Evolutionary conservation across 116 monocot species (phyloP), one percentile per base, ranked within the genome.

Genomic region (Thalassia testudinum): DNA sequence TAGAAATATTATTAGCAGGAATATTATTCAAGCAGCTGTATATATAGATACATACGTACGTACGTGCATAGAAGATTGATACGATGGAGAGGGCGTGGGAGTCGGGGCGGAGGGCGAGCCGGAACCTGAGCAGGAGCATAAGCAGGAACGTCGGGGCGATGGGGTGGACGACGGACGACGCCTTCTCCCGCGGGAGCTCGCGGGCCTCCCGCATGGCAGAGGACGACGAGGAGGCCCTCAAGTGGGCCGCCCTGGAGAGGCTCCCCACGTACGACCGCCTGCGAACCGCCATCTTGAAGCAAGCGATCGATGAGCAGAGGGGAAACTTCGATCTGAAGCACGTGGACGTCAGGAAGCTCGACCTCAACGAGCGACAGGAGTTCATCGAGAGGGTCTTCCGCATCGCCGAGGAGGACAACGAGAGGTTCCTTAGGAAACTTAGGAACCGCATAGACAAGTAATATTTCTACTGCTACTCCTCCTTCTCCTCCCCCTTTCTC

Each of bases 171-270:
- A 51, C 50, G 42, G 74, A 78, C 18, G 75, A 72, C 38, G 82
- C 65, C 13, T 78, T 77, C 68, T 23, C 62, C 34, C 27, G 62
- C 16, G 24, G 49, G 54, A 56, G 61, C 23, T 7, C 21, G 13
- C n/a, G 59, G 27, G 16, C 43, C 16, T 17, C 47, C 14, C 56
- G 61, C 17, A n/a, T 50, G 15, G 62, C 26, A 2, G 69, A 77
- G 19, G 86, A 78, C 26, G 90, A 90, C 64, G 90, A 90, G 70
- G 81, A 75, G 51, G 81, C 70, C 7, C 73, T 88, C 23, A 72
- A 68, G 42, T 79, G 82, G 88, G 88, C 83, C 0, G 82, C 88
- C 17, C 58, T 88, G 0, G 88, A 88, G 76, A 79, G 74, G 79
- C 79, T 88, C 12, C 88, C 88, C 1, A 79, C 83, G 0, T 83